phyloP scores from a whole-genome alignment of 1,284 basidiomycete species.

The Ceratobasidium sp. region DNA sequence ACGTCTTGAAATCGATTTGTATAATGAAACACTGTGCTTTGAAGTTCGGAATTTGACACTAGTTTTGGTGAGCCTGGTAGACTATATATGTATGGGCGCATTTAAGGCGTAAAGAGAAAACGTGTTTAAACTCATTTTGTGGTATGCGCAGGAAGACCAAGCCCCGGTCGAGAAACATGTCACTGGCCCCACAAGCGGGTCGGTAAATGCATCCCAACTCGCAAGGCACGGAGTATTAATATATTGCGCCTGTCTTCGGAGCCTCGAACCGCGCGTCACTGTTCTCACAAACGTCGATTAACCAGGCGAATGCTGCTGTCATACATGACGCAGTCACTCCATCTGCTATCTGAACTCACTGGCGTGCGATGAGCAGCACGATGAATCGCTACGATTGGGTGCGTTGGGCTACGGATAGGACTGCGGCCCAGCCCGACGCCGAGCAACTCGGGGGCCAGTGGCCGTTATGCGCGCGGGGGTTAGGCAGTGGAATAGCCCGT shows the following conservation, averaged over 20 bases:
- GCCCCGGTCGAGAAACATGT: neutral
- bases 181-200: neutral
- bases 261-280: constrained; percentile 5
- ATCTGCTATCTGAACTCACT: constrained; percentile 2
- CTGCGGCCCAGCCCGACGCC: neutral
- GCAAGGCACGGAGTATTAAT: neutral
- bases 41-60: too few relatives aligned
- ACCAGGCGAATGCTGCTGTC: neutral
- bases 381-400: neutral
- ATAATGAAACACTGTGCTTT: too few relatives aligned
- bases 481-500: neutral
- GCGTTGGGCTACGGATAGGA: neutral
- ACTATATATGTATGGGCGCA: too few relatives aligned
- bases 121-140: neutral
- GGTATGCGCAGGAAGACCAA: neutral
- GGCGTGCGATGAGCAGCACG: neutral
- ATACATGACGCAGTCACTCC: neutral
- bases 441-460: constrained; percentile 6
- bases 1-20: too few relatives aligned
- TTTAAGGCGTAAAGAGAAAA: too few relatives aligned
- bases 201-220: neutral
- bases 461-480: neutral
- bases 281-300: neutral
- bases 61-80: too few relatives aligned
- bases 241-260: neutral